phyloP scores from a whole-genome alignment of 768 basidiomycete species.

The Phylloporus arenicola region DNA sequence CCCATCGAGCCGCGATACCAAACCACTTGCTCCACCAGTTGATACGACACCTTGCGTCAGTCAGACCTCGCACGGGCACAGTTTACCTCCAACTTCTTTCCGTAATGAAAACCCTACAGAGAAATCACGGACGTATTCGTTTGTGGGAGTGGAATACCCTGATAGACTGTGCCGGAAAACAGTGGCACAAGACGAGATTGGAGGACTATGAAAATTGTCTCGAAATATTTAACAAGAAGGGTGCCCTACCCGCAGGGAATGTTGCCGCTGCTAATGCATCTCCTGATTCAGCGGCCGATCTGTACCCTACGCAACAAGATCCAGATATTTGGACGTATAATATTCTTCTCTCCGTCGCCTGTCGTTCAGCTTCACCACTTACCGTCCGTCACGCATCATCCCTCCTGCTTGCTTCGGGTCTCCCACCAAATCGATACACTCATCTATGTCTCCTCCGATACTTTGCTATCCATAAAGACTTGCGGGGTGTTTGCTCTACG shows the following conservation, averaged over 20 bases:
- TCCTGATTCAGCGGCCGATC: conserved; percentile 3
- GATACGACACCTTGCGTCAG: conserved; percentile 49
- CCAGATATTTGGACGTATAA: conserved; percentile 72
- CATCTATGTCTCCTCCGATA: conserved; percentile 56
- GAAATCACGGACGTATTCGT: conserved; percentile 48
- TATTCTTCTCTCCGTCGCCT: conserved; percentile 60
- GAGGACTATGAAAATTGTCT: conserved; percentile 59
- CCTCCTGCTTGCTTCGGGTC: conserved; percentile 49
- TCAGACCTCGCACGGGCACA: conserved; percentile 51
- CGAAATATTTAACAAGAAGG: conserved; percentile 57
- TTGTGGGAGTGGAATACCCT: conserved; percentile 76
- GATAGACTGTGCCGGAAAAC: conserved; percentile 61
- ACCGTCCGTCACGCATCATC: conserved; percentile 47
- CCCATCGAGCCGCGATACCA: conserved; percentile 23
- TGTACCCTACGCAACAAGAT: conserved; percentile 7
- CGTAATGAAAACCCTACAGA: conserved; percentile 54
- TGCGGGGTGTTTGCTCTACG: conserved; percentile 51
- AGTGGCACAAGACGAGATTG: conserved; percentile 52
- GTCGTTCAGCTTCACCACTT: conserved; percentile 39
- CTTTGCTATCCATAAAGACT: conserved; percentile 42
- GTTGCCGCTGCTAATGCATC: conserved; percentile 6
- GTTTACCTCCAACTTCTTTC: conserved; percentile 64
- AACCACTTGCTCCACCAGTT: conserved; percentile 54
- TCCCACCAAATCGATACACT: conserved; percentile 57
- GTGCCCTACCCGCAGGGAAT: conserved; percentile 25